phyloP scores from a whole-genome alignment of 129 eudicot species.

The Logfia minima region DNA sequence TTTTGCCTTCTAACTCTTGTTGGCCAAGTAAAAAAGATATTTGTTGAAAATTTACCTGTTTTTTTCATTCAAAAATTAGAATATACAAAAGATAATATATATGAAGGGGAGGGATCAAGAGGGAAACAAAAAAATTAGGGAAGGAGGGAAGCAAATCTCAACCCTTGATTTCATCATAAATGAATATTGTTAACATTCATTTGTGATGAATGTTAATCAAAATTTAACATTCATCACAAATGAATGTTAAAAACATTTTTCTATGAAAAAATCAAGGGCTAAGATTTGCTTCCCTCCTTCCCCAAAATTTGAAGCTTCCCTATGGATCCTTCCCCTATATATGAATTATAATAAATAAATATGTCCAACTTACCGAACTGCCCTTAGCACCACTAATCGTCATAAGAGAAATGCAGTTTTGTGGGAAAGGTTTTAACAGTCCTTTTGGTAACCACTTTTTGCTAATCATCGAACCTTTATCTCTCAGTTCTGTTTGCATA shows the following conservation, averaged over 20 bases:
- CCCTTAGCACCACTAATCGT: constrained; percentile 99
- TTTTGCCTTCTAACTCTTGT: constrained; percentile 97
- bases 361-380: constrained; percentile 64
- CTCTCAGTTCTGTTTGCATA: constrained; percentile 76
- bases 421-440: constrained; percentile 76
- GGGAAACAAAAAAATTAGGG: too few species aligned
- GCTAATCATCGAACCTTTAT: constrained; percentile 66
- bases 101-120: too few species aligned
- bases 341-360: background rate
- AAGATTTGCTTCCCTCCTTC: too few species aligned
- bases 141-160: too few species aligned
- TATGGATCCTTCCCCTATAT: too few species aligned
- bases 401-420: constrained; percentile 89
- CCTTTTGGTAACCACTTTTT: constrained; percentile 71
- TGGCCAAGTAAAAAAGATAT: constrained; percentile 91
- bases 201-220: too few species aligned
- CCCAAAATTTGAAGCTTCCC: too few species aligned
- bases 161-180: too few species aligned
- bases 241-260: too few species aligned
- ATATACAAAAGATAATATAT: background rate
- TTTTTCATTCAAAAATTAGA: background rate
- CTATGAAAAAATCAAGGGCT: too few species aligned
- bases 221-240: too few species aligned
- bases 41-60: constrained; percentile 95
- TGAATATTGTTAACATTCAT: too few species aligned